Evolutionary conservation across 192 early-diverging fungal genomes (phyloP), one percentile per base, ranked within the genome.

Genomic region (Coemansia sp.): DNA sequence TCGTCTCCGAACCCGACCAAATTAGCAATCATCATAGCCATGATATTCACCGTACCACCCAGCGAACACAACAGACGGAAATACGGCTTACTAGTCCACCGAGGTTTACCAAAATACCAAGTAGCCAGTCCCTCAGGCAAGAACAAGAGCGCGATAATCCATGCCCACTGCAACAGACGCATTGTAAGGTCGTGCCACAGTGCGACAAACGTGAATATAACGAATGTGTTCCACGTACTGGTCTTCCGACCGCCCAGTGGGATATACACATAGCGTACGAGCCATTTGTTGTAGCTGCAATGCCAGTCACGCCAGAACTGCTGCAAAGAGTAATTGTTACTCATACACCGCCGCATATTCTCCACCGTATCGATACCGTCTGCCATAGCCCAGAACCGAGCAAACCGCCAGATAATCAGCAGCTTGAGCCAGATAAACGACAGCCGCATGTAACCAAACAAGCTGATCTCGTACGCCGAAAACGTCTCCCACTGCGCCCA

Each of bases 261-360:
- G 5, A 98, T 87, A 78, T 98, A 99, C 36, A 99, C 74, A 49
- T 89, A 94, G 73, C 95, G 85, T 41, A 95, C 87, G 5, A 89
- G 81, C 96, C 96, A 99, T 24, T 89, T 87, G 74, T 99, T 97
- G 80, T 87, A 99, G 43, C 90, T 93, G 65, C 93, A 87, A 77
- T 99, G 97, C 97, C 97, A 99, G 68, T 91, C 91, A 58, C 93
- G 87, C 97, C 97, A 99, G 79, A 99, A 99, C 64, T 91, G 90
- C 52, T 92, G 88, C 15, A 92, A 87, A 20, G 95, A 96, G 82
- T 97, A 99, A 80, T 98, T 96, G 85, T 97, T 95, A 75, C 87
- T 88, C 90, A 98, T 97, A 74, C 96, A 99, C 6, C 96, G 90
- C 3, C 90, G 89, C 95, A 99, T 98, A 76, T 99, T 99, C 73